Conservation (phyloP, 768 basidiomycete species). For the Sporobolomyces pararoseus region DNA sequence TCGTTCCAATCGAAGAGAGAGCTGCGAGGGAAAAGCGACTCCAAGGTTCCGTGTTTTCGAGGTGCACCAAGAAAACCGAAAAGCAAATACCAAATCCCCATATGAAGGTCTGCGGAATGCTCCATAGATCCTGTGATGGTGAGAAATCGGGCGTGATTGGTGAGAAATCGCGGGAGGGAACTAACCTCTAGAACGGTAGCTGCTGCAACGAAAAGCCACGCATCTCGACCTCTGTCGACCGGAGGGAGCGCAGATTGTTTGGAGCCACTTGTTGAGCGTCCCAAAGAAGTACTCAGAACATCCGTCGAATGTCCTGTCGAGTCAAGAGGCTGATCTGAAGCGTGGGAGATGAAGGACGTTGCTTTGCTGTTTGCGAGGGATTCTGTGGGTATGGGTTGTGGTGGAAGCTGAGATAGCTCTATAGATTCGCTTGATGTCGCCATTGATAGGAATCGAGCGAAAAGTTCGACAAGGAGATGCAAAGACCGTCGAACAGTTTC, state of each 20-base stretch:
- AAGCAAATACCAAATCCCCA: conserved; percentile 11
- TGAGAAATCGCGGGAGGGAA: neutral
- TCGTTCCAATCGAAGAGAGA: conserved; percentile 11
- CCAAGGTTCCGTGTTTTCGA: neutral
- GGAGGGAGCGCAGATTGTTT: neutral
- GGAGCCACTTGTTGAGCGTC: neutral
- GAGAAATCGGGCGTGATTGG: too few species aligned
- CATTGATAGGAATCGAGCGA: neutral
- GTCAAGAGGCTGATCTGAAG: neutral
- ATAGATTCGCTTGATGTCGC: neutral
- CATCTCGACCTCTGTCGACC: neutral
- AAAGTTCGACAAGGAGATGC: too few species aligned
- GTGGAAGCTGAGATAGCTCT: conserved; percentile 1
- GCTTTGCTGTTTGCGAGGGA: conserved; percentile 3
- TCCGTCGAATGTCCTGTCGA: neutral
- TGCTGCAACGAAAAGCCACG: neutral
- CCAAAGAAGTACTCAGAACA: neutral
- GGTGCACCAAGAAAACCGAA: conserved; percentile 7
- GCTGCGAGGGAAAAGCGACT: neutral
- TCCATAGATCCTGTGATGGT: too few species aligned
- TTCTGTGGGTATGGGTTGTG: neutral
- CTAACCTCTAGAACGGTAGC: conserved; percentile 4
- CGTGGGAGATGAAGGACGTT: neutral
- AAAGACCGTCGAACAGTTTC: too few species aligned
- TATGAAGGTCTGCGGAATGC: too few species aligned